Evolutionary conservation across 1,284 basidiomycete species (phyloP), one percentile per base, ranked within the genome.

Genomic region (Sporisorium sorghi): DNA sequence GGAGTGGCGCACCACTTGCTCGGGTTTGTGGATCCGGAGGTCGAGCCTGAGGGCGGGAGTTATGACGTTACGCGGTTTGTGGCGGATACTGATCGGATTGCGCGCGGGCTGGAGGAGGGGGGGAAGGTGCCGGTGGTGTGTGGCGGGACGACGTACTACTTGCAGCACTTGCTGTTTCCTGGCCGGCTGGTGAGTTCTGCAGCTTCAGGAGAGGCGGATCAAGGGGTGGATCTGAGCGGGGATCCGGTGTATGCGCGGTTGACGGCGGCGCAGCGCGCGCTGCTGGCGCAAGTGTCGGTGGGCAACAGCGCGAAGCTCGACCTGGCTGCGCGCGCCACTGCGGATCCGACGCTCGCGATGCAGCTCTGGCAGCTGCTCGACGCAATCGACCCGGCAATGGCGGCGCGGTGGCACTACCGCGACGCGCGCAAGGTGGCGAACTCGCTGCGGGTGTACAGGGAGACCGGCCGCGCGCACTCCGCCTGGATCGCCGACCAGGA

Each of bases 81-180:
- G 15, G 48, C 44, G 1, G 86, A 86, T 55, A 83, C 86, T 3
- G 63, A 76, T 66, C 50, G 55, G 21, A 68, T 80, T 17, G 65
- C 33, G 11, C 21, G 15, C 0, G 37, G n/a, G 9, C 24, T 73
- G 46, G 19, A 3, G 9, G 11, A 5, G 2, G 24, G 28, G 24
- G 33, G 33, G 1, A 87, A 90, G 58, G 85, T 97, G 8, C 94
- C 95, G 0, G 92, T 99, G 58, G 87, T 97, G 5, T 94, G 96
- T 48, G 96, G 96, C 3, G 96, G 96, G 8, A 99, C 96, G 0
- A 91, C 93, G 17, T 99, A 99, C 85, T 99, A 97, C 90, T 91
- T 97, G 21, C 96, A 99, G 83, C 93, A 99, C 84, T 88, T 96
- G 40, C 67, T 87, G 32, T 86, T 87, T 62, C 86, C 85, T 5